These are phyloP conservation scores for Jamesozyma spencerorum DNA, from an alignment of 805 yeast species.

Conservation along the genomic window DNA sequence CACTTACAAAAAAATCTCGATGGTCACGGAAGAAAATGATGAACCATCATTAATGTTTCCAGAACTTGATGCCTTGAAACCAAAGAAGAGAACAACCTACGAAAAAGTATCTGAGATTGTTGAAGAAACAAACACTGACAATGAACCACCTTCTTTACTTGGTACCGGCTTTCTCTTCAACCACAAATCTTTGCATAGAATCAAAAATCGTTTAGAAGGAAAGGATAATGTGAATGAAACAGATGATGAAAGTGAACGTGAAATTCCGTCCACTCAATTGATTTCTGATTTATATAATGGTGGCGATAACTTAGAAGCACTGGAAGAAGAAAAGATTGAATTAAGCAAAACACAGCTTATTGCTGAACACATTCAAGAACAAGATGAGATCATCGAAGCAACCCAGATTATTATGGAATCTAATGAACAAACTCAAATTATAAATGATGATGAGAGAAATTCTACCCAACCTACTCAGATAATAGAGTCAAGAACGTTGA, in stretches of 20 bases:
- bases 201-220: conserved; percentile 19
- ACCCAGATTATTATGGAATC: no score
- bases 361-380: neutral
- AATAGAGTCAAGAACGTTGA: no score
- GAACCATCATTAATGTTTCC: no score
- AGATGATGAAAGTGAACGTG: neutral
- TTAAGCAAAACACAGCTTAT: neutral
- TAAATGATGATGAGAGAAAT: no score
- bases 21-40: neutral
- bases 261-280: conserved; percentile 8
- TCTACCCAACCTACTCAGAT: no score
- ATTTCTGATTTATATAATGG: conserved; percentile 20
- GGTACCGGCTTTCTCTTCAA: conserved; percentile 22
- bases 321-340: neutral
- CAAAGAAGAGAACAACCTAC: conserved; percentile 19
- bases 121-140: conserved; percentile 5
- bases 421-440: no score
- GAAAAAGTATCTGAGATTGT: conserved; percentile 11
- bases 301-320: conserved; percentile 13
- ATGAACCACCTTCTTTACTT: conserved; percentile 6
- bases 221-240: neutral
- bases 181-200: conserved; percentile 13
- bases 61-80: neutral
- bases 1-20: conserved; percentile 17
- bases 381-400: no score